These are phyloP conservation scores for Monosporascus sp. DNA, from an alignment of 2,329 filamentous ascomycete genomes.

Conservation along the genomic window DNA sequence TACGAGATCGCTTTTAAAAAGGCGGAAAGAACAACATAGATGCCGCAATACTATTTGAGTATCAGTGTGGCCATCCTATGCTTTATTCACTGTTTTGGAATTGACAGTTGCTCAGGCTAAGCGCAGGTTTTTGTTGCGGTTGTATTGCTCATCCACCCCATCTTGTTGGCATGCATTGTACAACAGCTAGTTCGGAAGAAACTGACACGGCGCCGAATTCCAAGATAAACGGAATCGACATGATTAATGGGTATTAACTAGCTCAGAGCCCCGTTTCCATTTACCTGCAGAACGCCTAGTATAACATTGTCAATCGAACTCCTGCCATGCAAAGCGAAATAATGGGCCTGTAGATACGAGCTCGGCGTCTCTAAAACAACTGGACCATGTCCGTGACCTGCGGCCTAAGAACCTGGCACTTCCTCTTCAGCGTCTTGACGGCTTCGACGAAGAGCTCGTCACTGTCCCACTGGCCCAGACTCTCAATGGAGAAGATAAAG, in stretches of 20 bases:
- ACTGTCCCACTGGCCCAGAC: conserved; percentile 89
- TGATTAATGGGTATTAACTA: not conserved
- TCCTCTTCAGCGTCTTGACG: conserved; percentile 77
- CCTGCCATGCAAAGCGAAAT: not conserved
- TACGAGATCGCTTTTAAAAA: no score
- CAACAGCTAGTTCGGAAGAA: not conserved
- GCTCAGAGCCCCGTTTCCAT: not conserved
- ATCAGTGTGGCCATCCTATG: no score
- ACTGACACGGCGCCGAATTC: not conserved
- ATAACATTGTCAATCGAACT: not conserved
- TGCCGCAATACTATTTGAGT: no score
- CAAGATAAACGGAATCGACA: not conserved
- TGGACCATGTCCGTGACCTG: conserved; percentile 62
- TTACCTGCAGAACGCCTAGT: not conserved
- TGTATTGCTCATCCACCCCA: no score
- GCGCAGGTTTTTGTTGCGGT: no score
- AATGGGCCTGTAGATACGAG: not conserved
- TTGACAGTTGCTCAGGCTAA: no score
- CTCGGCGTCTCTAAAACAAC: conserved; percentile 15
- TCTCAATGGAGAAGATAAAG: conserved; percentile 96
- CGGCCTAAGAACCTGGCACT: conserved; percentile 69
- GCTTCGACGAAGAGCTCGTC: conserved; percentile 91
- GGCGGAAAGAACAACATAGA: no score
- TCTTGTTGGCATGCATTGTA: no score
- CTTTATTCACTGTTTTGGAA: no score